These are phyloP conservation scores for Sonneratia caseolaris DNA, from an alignment of 345 rosid species.

Conservation along the genomic window DNA sequence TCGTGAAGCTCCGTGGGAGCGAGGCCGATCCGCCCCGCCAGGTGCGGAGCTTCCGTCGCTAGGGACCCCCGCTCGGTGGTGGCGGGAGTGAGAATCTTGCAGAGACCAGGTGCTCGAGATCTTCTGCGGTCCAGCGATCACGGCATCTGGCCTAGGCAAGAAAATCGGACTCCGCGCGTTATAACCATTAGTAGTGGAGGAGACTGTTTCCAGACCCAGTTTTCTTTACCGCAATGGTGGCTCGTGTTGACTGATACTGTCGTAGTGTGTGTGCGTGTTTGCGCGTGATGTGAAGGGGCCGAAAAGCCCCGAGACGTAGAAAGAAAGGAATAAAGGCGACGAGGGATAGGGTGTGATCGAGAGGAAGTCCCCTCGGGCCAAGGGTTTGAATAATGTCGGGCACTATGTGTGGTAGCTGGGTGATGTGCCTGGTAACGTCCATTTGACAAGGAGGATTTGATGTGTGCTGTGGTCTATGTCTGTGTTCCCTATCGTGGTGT, in stretches of 20 bases:
- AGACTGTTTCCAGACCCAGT: neutral
- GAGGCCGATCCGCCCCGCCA: conserved; percentile 56
- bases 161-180: neutral
- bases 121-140: neutral
- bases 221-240: neutral
- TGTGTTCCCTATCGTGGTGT: neutral
- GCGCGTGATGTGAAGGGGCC: neutral
- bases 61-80: conserved; percentile 9
- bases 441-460: neutral
- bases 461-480: neutral
- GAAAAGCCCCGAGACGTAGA: neutral
- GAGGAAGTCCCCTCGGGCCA: neutral
- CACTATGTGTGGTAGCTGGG: neutral
- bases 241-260: neutral
- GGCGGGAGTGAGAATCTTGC: neutral
- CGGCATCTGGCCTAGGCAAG: neutral
- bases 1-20: conserved; percentile 62
- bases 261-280: neutral
- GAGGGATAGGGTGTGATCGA: neutral
- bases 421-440: neutral
- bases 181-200: neutral
- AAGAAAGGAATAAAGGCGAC: neutral
- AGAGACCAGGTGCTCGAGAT: neutral
- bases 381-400: neutral
- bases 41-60: conserved; percentile 84